phyloP scores from a whole-genome alignment of 2,329 filamentous ascomycete species.

The Monilinia polystroma region DNA sequence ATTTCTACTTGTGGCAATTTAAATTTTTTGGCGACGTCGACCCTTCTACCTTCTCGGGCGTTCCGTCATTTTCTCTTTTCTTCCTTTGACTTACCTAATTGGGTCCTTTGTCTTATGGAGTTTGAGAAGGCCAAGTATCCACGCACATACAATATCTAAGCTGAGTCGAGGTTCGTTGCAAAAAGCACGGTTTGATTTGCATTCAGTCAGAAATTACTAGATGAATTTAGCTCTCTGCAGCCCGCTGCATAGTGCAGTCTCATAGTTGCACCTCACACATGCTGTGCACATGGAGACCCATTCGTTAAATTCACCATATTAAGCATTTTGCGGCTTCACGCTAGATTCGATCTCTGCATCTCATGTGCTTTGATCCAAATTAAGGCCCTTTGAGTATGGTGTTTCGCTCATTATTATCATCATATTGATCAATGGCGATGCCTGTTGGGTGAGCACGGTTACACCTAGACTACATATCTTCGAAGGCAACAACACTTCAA shows the following conservation, averaged over 20 bases:
- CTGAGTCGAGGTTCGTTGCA: neutral
- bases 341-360: neutral
- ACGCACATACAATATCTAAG: neutral
- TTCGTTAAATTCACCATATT: neutral
- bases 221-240: slow-evolving; percentile 2
- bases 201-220: slow-evolving; percentile 8
- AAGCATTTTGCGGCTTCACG: neutral
- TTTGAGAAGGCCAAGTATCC: neutral
- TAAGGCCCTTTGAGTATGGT: neutral
- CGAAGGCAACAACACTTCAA: neutral
- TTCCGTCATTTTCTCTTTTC: slow-evolving; percentile 7
- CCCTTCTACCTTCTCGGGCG: neutral
- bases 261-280: slow-evolving; percentile 2
- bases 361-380: neutral
- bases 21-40: neutral
- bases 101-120: neutral
- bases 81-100: neutral
- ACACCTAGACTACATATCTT: neutral
- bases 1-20: neutral
- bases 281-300: neutral
- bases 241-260: neutral
- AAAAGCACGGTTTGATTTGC: neutral
- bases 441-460: neutral
- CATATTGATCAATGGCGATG: neutral
- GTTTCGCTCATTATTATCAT: neutral